phyloP scores from a whole-genome alignment of 2,329 filamentous ascomycete species.

The Cadophora malorum region DNA sequence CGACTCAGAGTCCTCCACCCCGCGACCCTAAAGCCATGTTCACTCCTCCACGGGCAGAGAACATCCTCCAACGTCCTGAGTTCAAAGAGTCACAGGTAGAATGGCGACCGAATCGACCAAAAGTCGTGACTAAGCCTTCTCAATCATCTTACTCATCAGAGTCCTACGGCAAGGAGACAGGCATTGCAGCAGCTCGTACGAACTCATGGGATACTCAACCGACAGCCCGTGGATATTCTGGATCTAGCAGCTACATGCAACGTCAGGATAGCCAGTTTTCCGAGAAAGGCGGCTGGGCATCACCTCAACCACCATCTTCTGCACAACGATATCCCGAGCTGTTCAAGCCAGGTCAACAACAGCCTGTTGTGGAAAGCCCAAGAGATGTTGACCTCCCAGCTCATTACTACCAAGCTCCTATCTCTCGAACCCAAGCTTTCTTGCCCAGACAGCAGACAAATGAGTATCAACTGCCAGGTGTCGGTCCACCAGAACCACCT shows the following conservation, averaged over 20 bases:
- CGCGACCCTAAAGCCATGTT: constrained; percentile 11
- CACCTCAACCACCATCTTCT: constrained; percentile 53
- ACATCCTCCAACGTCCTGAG: constrained; percentile 26
- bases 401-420: constrained; percentile 41
- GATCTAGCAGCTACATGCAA: constrained; percentile 19
- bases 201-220: constrained; percentile 32
- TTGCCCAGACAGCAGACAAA: constrained; percentile 50
- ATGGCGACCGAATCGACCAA: constrained; percentile 38
- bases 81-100: constrained; percentile 37
- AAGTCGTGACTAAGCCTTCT: constrained; percentile 21
- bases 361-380: constrained; percentile 33
- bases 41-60: constrained; percentile 18
- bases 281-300: constrained; percentile 20
- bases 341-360: constrained; percentile 47
- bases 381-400: constrained; percentile 38
- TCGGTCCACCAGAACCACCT: constrained; percentile 47
- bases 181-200: constrained; percentile 23
- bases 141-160: constrained; percentile 18
- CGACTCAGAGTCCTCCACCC: not conserved
- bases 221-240: constrained; percentile 11
- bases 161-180: constrained; percentile 25
- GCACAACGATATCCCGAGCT: constrained; percentile 57
- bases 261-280: constrained; percentile 17
- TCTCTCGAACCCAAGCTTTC: constrained; percentile 44
- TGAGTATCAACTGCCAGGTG: constrained; percentile 49